Base-by-base conservation (phyloP, 495 filamentous ascomycete species). In the Podospora pseudoanserina region DNA sequence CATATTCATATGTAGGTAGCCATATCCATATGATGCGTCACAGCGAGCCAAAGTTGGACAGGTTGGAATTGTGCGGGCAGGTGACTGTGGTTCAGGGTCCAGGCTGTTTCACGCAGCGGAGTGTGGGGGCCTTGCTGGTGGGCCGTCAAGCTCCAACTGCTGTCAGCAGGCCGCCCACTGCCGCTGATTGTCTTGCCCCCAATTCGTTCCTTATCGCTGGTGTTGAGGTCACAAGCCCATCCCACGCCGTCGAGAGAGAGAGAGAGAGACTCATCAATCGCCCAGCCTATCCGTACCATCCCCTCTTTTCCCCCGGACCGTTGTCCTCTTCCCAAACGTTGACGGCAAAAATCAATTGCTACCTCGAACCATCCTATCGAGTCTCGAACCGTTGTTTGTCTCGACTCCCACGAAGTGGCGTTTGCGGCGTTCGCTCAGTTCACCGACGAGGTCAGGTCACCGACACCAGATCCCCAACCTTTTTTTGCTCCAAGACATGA, bases 161-260 rank as follows among this genome's bases (percentile, higher is more conserved):
- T 26, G 67, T 68, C 67, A 68, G 54, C 67, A 65, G 67, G 67
- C 28, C 63, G 39, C 62, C 67, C 67, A 65, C 11, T 27, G 6
- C n/a, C n/a, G 30, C 30, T 32, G 30, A 32, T 32, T 32, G 30
- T 32, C 30, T 32, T 32, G 23, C 30, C 30, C 30, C 30, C 30
- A 32, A 32, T 32, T 68, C 62, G 67, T 28, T 60, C 62, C 49
- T 65, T 65, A 67, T 67, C 65, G 26, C 13, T n/a, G 27, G 1
- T 23, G n/a, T 49, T 19, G 9, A 57, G 60, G 68, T 66, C 68
- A 69, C 64, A 66, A 66, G 60, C 54, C 55, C 55, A 58, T 58
- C 55, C 55, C 55, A 58, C 55, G 55, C 55, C 55, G 55, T 20
- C 23, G 55, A 58, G 55, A 32, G 30, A 32, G 30, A 32, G 30